A percentile compares a stretch with the other conserved stretches of the same genome.
Conservation (phyloP, 805 yeast species). For the Candida taoyuanica region DNA sequence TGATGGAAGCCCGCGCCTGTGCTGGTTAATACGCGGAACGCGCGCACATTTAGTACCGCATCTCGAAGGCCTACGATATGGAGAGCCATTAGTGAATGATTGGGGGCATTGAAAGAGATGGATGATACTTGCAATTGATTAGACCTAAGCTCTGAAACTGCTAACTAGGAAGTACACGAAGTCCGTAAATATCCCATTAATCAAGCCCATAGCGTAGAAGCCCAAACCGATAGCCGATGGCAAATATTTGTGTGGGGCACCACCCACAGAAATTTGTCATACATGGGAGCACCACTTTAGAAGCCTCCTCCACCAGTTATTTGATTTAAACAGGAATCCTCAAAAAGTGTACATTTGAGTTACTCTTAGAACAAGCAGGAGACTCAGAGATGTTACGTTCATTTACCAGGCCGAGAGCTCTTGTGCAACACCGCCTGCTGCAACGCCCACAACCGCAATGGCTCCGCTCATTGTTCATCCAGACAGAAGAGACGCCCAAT, state of each 20-base stretch:
- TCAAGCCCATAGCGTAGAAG: not conserved
- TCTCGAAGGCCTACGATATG: no score
- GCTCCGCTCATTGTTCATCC: constrained; percentile 49
- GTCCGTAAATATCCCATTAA: not conserved
- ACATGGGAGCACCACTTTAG: constrained; percentile 1
- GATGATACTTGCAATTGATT: no score
- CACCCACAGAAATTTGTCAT: constrained; percentile 7
- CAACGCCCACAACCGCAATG: constrained; percentile 6
- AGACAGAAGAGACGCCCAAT: constrained; percentile 82
- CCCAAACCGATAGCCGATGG: not conserved
- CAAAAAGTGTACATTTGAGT: no score
- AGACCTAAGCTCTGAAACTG: no score
- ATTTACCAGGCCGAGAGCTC: constrained; percentile 1
- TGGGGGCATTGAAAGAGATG: no score
- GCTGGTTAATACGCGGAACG: not conserved
- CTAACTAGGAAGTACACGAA: no score
- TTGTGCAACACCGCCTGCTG: constrained; percentile 2
- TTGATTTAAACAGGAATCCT: no score
- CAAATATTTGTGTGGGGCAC: constrained; percentile 1
- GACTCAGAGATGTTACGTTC: not conserved
- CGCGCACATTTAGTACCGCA: no score
- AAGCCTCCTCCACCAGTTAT: not conserved
- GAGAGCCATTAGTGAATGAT: no score
- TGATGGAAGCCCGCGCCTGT: constrained; percentile 1
- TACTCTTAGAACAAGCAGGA: not conserved